Evolutionary conservation across 169 alveolate genomes (phyloP), one percentile per base, ranked within the genome.

Genomic region (Plasmodium relictum): DNA sequence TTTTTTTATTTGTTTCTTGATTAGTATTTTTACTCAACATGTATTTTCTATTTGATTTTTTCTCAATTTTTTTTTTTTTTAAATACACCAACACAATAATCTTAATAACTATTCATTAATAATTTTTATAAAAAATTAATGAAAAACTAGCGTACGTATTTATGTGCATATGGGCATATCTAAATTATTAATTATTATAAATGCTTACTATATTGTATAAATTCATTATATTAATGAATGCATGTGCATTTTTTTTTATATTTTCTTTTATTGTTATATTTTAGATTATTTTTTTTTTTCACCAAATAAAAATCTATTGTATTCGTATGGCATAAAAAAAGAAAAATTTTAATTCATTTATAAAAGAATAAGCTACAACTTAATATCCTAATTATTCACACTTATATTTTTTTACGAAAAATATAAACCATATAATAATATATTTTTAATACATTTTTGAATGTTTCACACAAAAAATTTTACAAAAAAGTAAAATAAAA

Each of bases 161-260:
- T 54, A 56, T 56, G 5, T 22, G 9, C 9, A 56, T 22, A 16
- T 56, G 9, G 22, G 20, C 26, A 56, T 16, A 16, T 56, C 66
- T 18, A 2, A 56, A 56, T 14, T 56, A 14, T 56, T 14, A 14
- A 16, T 18, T 22, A 56, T 16, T 56, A 0, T 56, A 56, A 14
- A 56, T 9, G 9, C 26, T 18, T 56, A 10, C 9, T 7, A 56
- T 56, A 22, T 18, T 37, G 31, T 56, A 14, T 14, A 14, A 4
- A 18, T 6, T 2, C 2, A 56, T 4, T 1, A 18, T 56, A 0
- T 14, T 14, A 56, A 56, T 56, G 2, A 56, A 14, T 56, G 66
- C 66, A 56, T 56, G 66, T 56, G 66, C 66, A 56, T 16, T 56
- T 4, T 56, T 54, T 56, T 56, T 56, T 56, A 31, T 31, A 31